Evolutionary conservation across 2,329 filamentous ascomycete genomes (phyloP), one percentile per base, ranked within the genome.

Genomic region (Chaetomiaceae sp.): DNA sequence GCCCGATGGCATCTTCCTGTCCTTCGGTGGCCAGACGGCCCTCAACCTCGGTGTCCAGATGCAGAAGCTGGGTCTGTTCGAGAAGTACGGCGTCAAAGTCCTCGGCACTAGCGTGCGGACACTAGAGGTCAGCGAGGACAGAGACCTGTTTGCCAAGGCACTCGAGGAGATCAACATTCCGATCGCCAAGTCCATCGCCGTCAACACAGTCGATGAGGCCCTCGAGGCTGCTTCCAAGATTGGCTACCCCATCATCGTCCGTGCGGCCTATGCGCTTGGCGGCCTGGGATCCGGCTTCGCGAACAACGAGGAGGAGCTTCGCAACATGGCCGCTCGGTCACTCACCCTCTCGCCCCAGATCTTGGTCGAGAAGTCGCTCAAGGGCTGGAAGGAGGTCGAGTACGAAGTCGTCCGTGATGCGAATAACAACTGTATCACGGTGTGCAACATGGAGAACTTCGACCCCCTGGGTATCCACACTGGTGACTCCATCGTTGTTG

Each of bases 401-500:
- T 99, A 97, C 67, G 94, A 97, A 73, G 94, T 97, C 53, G 94
- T 97, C 58, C 89, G 94, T 64, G 94, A 99, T 71, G 92, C 90
- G 49, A 86, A 89, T 71, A 95, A 97, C 80, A 99, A 99, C 81
- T 97, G 94, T 71, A 97, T 97, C 66, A 97, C 92, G 3, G 92
- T 97, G 63, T 97, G 92, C 80, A 97, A 95, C 76, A 95, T 95
- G 89, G 90, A 95, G 73, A 97, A 97, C 80, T 97, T 97, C 65
- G 94, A 97, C 67, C 94, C 94, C 60, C 83, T 99, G 33, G 94
- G 94, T 66, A 95, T 96, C 51, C 94, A 99, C 74, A 99, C 94
- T 42, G 94, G 94, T 75, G 94, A 99, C 78, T 96, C 91, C 65
- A 99, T 99, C 65, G 94, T 99, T 58, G 92, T 97, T 56, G 94